Conservation (phyloP, 371 early-diverging fungal genomes). For the Paraphysoderma sedebokerense region DNA sequence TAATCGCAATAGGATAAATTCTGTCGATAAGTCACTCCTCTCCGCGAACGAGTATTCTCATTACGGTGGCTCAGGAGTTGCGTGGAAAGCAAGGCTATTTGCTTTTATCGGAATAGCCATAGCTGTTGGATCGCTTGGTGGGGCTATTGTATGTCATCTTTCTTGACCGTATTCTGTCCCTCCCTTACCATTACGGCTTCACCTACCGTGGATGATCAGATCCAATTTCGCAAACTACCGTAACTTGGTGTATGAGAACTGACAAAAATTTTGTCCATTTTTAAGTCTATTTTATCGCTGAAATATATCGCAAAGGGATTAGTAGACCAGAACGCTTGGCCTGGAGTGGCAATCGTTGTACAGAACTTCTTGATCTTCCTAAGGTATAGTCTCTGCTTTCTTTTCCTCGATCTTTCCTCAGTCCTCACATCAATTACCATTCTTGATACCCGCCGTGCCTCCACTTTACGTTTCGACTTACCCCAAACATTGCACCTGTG, state of each 20-base stretch:
- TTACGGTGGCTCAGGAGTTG: slow-evolving; percentile 12
- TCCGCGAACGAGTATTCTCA: slow-evolving; percentile 14
- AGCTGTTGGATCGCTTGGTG: slow-evolving; percentile 22
- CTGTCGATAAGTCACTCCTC: slow-evolving; percentile 20
- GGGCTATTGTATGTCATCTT: slow-evolving; percentile 11
- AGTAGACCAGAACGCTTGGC: slow-evolving; percentile 12
- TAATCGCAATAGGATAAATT: slow-evolving; percentile 22
- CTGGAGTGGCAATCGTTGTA: slow-evolving; percentile 12
- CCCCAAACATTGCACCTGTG: not conserved
- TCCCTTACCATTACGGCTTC: no score
- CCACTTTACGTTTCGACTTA: not conserved
- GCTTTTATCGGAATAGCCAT: slow-evolving; percentile 26
- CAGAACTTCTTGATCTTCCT: slow-evolving; percentile 23
- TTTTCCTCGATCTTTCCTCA: no score
- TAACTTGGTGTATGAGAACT: no score
- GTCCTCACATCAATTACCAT: no score
- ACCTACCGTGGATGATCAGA: no score
- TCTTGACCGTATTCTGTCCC: not conserved
- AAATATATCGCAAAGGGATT: slow-evolving; percentile 18
- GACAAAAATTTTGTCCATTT: no score
- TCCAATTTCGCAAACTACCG: no score
- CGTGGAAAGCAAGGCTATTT: slow-evolving; percentile 20
- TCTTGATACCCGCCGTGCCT: not conserved
- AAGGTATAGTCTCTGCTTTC: no score
- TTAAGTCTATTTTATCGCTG: slow-evolving; percentile 14